phyloP scores from a whole-genome alignment of 805 yeast species.

The Maudiozyma serrabonitensis region DNA sequence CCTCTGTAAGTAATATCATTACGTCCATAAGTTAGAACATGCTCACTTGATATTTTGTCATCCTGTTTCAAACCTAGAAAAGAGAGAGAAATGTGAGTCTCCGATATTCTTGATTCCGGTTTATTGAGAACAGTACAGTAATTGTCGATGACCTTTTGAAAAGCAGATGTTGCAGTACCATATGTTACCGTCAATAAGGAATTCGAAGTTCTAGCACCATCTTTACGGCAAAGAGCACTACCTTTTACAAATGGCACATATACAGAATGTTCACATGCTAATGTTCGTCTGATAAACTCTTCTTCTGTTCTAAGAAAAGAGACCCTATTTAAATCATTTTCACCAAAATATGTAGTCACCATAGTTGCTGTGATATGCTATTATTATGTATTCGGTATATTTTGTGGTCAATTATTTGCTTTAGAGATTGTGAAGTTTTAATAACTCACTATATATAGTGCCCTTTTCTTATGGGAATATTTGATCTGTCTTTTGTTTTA shows the following conservation, averaged over 20 bases:
- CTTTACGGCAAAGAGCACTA: slow-evolving; percentile 17
- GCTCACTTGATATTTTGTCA: background rate
- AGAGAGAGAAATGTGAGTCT: slow-evolving; percentile 14
- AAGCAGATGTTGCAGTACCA: background rate
- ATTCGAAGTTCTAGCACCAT: too few species aligned
- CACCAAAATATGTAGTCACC: slow-evolving; percentile 32
- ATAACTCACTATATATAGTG: too few species aligned
- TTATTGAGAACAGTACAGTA: slow-evolving; percentile 5
- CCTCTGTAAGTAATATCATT: slow-evolving; percentile 44
- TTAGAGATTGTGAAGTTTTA: too few species aligned
- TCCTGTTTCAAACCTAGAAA: slow-evolving; percentile 16
- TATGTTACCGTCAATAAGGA: background rate
- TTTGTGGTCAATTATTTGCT: too few species aligned
- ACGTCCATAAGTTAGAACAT: slow-evolving; percentile 9
- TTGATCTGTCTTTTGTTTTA: too few species aligned
- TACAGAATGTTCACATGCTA: slow-evolving; percentile 34
- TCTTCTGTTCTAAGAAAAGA: slow-evolving; percentile 46
- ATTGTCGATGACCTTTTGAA: slow-evolving; percentile 1
- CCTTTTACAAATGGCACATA: slow-evolving; percentile 31
- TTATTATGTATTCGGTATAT: too few species aligned
- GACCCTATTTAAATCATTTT: slow-evolving; percentile 43
- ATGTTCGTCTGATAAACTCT: slow-evolving; percentile 37
- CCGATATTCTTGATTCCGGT: slow-evolving; percentile 7
- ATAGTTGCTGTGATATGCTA: background rate
- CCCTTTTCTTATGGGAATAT: too few species aligned